Conservation (phyloP, 306 rosid species). For the Mimosa bimucronata region DNA sequence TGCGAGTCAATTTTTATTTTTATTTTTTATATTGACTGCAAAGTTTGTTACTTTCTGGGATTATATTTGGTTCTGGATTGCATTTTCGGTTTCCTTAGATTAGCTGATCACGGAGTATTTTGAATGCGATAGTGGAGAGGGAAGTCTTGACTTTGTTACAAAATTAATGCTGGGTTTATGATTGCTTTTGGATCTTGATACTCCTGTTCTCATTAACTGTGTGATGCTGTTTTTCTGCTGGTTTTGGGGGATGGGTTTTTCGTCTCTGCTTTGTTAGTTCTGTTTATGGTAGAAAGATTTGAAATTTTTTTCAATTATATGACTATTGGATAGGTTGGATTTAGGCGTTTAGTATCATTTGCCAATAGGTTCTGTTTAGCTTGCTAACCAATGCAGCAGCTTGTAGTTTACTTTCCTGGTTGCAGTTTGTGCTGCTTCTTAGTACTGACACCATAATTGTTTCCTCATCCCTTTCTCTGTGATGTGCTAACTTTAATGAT, state of each 20-base stretch:
- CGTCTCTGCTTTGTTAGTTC: background rate
- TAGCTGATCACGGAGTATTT: background rate
- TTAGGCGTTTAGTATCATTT: background rate
- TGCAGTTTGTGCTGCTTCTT: background rate
- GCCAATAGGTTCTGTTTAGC: background rate
- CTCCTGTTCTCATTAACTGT: background rate
- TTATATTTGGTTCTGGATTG: background rate
- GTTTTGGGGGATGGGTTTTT: background rate
- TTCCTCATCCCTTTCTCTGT: background rate
- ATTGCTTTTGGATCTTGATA: background rate
- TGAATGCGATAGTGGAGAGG: background rate
- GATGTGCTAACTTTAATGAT: background rate
- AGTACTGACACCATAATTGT: background rate
- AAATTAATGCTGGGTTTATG: background rate
- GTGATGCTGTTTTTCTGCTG: background rate
- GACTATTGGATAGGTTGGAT: background rate
- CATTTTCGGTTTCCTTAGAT: background rate
- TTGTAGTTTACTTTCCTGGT: background rate
- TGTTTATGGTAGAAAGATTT: background rate
- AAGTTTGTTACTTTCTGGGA: background rate
- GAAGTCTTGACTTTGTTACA: background rate
- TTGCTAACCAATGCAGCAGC: background rate
- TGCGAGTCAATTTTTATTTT: background rate
- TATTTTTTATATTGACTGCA: background rate
- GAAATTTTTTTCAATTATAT: background rate